These are phyloP conservation scores for Fusarium secorum DNA, from an alignment of 2,329 filamentous ascomycete species.

Conservation along the genomic window DNA sequence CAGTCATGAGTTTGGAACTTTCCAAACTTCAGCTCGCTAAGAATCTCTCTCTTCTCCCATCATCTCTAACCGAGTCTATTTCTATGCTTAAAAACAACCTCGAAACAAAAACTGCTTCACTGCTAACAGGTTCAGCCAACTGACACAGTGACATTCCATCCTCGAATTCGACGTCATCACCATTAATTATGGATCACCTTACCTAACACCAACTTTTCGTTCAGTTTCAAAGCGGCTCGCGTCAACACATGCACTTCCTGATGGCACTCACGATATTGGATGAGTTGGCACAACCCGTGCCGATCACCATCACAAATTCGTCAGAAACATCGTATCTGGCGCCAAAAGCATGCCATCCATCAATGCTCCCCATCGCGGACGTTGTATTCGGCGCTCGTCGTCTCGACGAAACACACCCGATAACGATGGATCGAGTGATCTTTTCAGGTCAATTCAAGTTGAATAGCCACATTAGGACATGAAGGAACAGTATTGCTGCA, in stretches of 20 bases:
- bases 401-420: not conserved
- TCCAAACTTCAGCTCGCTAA: not conserved
- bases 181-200: slow-evolving; percentile 4
- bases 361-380: not conserved
- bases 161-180: not conserved
- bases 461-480: not conserved
- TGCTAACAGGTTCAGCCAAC: not conserved
- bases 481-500: not conserved
- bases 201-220: not conserved
- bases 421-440: slow-evolving; percentile 10
- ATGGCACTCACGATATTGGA: not conserved
- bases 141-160: not conserved
- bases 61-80: not conserved
- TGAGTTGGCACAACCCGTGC: not conserved
- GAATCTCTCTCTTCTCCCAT: not conserved
- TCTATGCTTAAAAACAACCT: not conserved
- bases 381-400: not conserved
- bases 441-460: slow-evolving; percentile 2
- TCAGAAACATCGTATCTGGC: not conserved
- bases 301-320: slow-evolving; percentile 19
- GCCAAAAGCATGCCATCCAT: not conserved
- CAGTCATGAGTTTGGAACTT: not conserved
- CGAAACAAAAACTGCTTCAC: not conserved
- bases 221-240: not conserved
- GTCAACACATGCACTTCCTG: slow-evolving; percentile 8